Conservation (phyloP, 495 filamentous ascomycete genomes). For the Aspergillus cristatus region DNA sequence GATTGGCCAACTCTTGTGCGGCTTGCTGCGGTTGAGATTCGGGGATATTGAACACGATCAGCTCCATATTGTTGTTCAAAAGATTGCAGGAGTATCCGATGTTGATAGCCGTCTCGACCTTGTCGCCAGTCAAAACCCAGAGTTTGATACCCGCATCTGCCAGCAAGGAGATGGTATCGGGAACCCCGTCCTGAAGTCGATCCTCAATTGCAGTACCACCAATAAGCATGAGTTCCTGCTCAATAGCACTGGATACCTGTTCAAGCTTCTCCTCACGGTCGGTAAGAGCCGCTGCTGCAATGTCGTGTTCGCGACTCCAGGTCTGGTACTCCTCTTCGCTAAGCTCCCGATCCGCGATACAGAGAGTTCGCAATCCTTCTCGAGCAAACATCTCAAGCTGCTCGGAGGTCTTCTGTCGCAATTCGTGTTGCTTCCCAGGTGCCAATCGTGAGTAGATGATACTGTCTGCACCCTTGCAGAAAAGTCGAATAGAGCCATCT, state of each 20-base stretch:
- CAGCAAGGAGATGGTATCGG: conserved; percentile 89
- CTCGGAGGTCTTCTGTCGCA: conserved; percentile 75
- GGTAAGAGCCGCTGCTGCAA: conserved; percentile 73
- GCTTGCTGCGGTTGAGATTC: conserved; percentile 60
- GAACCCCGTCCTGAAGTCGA: conserved; percentile 92
- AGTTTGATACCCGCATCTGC: conserved; percentile 95
- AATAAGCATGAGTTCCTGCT: conserved; percentile 79
- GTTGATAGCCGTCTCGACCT: conserved; percentile 99
- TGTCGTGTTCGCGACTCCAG: conserved; percentile 81
- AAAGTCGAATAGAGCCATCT: conserved; percentile 80
- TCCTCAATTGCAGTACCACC: conserved; percentile 98
- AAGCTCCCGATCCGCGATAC: conserved; percentile 80
- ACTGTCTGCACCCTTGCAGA: conserved; percentile 97
- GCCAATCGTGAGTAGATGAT: conserved; percentile 91
- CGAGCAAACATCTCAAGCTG: conserved; percentile 95
- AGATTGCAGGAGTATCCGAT: conserved; percentile 99
- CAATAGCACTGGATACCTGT: conserved; percentile 78
- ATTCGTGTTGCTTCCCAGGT: conserved; percentile 74
- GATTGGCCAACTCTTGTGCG: conserved; percentile 59
- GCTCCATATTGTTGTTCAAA: conserved; percentile 93
- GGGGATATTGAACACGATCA: conserved; percentile 81
- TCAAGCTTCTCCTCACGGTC: conserved; percentile 94
- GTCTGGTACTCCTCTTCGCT: conserved; percentile 75
- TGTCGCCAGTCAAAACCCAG: conserved; percentile 99
- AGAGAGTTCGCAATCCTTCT: conserved; percentile 91